Conservation (phyloP, 352 stramenopile species). For the Pythium plurisporium region DNA sequence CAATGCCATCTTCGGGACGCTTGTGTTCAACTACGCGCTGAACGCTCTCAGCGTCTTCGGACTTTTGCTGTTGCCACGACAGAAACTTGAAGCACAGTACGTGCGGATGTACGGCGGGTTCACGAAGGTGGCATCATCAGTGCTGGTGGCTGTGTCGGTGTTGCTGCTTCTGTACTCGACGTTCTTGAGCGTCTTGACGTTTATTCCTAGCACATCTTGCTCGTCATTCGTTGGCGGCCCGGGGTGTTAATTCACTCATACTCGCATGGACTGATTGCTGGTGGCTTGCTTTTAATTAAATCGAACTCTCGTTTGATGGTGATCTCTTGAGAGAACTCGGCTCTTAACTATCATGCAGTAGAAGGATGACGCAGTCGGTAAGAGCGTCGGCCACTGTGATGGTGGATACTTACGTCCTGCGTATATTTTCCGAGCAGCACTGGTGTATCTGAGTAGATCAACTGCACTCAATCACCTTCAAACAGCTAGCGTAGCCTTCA, state of each 20-base stretch:
- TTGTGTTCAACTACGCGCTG: conserved; percentile 28
- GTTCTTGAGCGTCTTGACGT: conserved; percentile 36
- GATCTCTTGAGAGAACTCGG: no score
- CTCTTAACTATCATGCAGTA: no score
- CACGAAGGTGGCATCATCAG: conserved; percentile 39
- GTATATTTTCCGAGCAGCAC: no score
- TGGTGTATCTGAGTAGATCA: no score
- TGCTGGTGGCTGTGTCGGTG: conserved; percentile 52
- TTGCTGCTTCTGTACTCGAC: conserved; percentile 56
- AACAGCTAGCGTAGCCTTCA: no score
- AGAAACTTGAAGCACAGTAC: conserved; percentile 64
- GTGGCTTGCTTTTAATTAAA: not conserved
- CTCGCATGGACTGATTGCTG: not conserved
- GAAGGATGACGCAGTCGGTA: no score
- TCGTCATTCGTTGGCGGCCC: conserved; percentile 8
- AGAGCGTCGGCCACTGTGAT: no score
- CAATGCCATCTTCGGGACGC: conserved; percentile 19
- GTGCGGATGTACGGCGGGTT: conserved; percentile 61
- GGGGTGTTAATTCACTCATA: no score
- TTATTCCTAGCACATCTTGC: conserved; percentile 4
- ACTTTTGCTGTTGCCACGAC: conserved; percentile 35
- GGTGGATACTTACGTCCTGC: no score
- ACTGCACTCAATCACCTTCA: no score
- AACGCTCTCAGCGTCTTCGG: conserved; percentile 26
- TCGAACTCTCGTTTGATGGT: not conserved